Evolutionary conservation across 768 basidiomycete species (phyloP).

Genomic region (Pleurotus tuber-regium): DNA sequence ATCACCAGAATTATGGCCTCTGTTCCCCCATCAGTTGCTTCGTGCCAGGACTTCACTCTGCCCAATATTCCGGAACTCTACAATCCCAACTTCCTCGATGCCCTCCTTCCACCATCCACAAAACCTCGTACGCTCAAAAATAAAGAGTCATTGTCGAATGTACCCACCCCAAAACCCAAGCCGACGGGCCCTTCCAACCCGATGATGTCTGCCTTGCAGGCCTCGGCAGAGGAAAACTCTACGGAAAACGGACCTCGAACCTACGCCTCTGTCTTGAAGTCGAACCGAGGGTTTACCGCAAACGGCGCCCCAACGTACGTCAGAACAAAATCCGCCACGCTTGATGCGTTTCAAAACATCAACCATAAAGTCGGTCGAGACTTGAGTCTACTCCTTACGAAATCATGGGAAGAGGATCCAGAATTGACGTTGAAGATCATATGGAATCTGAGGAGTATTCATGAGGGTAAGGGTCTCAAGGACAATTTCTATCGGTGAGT

Average conservation of each 20-base stretch:
- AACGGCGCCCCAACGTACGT: constrained; percentile 50
- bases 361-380: constrained; percentile 18
- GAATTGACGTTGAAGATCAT: constrained; percentile 60
- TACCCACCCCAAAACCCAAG: constrained; percentile 9
- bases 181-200: constrained; percentile 27
- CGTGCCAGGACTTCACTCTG: constrained; percentile 46
- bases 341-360: constrained; percentile 58
- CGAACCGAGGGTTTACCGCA: constrained; percentile 44
- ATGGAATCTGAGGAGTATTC: constrained; percentile 68
- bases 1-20: not conserved
- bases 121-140: too few species aligned
- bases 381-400: constrained; percentile 35
- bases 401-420: constrained; percentile 60
- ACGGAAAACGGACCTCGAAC: too few species aligned
- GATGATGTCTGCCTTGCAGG: constrained; percentile 55
- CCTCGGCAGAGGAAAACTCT: too few species aligned
- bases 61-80: constrained; percentile 60
- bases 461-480: constrained; percentile 63
- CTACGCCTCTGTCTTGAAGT: too few species aligned
- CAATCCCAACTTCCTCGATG: constrained; percentile 52
- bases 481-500: constrained; percentile 57
- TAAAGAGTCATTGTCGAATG: not conserved
- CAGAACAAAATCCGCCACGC: constrained; percentile 48
- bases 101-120: constrained; percentile 40
- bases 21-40: constrained; percentile 10